These are phyloP conservation scores for Salicornia ramosissima DNA, from an alignment of 148 eudicot species.

Conservation along the genomic window DNA sequence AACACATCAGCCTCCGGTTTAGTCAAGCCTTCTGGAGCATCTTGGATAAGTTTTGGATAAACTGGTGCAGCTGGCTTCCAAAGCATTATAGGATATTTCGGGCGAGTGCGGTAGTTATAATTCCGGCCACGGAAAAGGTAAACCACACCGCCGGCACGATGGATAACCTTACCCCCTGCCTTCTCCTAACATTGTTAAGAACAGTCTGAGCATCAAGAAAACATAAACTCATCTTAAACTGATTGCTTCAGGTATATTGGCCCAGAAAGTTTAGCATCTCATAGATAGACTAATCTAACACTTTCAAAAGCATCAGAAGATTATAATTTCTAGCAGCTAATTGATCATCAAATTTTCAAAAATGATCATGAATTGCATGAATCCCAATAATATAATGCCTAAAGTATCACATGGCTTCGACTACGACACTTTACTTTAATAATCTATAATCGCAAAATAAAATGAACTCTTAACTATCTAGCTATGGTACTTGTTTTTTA, in stretches of 20 bases:
- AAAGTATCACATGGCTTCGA: not conserved
- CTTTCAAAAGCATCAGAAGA: not conserved
- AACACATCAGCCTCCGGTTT: slow-evolving; percentile 68
- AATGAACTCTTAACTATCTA: too few species aligned
- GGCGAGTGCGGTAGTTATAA: slow-evolving; percentile 73
- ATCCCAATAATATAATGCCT: not conserved
- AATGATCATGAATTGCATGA: not conserved
- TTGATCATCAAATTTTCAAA: not conserved
- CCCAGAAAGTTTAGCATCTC: not conserved
- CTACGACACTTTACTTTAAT: not conserved
- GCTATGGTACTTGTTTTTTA: not conserved
- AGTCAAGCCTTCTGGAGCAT: slow-evolving; percentile 87
- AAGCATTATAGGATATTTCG: slow-evolving; percentile 79
- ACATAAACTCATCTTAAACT: not conserved
- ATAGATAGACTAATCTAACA: not conserved
- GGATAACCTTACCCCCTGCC: slow-evolving; percentile 87
- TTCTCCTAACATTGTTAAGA: slow-evolving; percentile 56
- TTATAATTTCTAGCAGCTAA: not conserved
- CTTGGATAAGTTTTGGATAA: slow-evolving; percentile 93
- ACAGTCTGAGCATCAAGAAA: slow-evolving; percentile 18
- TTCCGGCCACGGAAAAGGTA: slow-evolving; percentile 88
- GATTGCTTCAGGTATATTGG: not conserved
- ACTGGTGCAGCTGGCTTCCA: slow-evolving; percentile 99
- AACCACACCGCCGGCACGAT: slow-evolving; percentile 72
- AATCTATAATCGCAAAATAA: too few species aligned